Base-by-base conservation (phyloP, 805 yeast genomes). In the Millerago galiae region DNA sequence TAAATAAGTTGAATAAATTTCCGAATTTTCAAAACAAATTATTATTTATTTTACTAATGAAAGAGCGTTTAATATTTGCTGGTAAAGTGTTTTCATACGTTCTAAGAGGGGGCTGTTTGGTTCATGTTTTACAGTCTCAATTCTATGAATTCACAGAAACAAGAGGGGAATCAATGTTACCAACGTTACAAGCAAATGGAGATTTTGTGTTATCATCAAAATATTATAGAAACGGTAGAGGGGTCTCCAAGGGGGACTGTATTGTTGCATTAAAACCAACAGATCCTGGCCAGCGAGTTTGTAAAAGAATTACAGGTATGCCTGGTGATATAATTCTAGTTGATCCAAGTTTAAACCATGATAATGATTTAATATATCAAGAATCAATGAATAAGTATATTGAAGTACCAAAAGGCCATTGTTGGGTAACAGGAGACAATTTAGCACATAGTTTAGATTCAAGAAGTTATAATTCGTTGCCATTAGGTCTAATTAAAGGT, bases 391-490 rank as follows among this genome's bases (percentile, higher is more conserved):
- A 64, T 36, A 74, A 76, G 43, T 87, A 70, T 60, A 79, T 91
- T 8, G 70, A 67, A 43, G 90, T 93, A 0, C 99, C 99, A 1
- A 77, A 81, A 51, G 99, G 99, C 3, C 99, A 93, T 62, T 85
- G 87, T 37, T 93, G 98, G 98, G 82, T 90, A 3, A 88, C 97
- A 0, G 99, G 99, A 2, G 99, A 93, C 57, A 93, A 93, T 57
- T 63, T 91, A 44, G 74, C 87, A 24, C 88, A 82, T 51, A 86
- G 96, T 16, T 66, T 90, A 37, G 99, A 93, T 55, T 87, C 96
- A 5, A 69, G 99, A 51, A 77, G 87, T 0, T 93, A 93, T 58
- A 85, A 90, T 31, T 87, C 82, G n/a, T 66, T 93, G 29, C 98
- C 99, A 2, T 70, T 88, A 79, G 98, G 81, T 0, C 65, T 93